Evolutionary conservation across 768 basidiomycete species (phyloP).

Genomic region (Tulasnella sp.): DNA sequence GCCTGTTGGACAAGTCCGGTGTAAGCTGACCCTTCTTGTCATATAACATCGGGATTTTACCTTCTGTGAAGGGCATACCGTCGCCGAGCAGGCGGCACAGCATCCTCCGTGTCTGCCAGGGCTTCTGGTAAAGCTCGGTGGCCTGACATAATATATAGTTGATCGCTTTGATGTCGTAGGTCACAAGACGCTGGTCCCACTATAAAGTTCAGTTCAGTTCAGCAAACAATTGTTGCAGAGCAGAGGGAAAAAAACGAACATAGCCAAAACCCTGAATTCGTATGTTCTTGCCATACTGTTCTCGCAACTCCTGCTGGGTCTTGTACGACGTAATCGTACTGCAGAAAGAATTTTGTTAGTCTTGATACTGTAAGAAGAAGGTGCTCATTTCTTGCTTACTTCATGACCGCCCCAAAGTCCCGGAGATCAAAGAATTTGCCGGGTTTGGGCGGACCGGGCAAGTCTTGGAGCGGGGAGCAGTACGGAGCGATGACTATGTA

Average conservation of each 20-base stretch:
- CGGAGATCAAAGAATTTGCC: constrained; percentile 38
- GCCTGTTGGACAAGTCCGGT: constrained; percentile 25
- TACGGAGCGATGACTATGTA: constrained; percentile 32
- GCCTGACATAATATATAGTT: constrained; percentile 63
- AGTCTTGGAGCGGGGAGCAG: constrained; percentile 39
- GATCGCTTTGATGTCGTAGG: constrained; percentile 68
- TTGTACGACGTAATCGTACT: constrained; percentile 6
- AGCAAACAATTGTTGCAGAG: constrained; percentile 29
- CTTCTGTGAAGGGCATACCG: constrained; percentile 27
- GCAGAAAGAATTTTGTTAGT: background rate
- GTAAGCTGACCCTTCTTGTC: constrained; percentile 22
- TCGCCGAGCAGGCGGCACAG: constrained; percentile 73
- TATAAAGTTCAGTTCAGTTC: background rate
- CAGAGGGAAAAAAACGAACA: constrained; percentile 41
- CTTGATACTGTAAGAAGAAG: constrained; percentile 29
- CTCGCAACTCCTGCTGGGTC: constrained; percentile 30
- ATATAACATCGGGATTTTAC: background rate
- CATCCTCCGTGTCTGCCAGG: constrained; percentile 62
- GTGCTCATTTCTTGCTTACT: constrained; percentile 40
- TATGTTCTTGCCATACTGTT: constrained; percentile 48
- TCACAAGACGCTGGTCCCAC: constrained; percentile 59
- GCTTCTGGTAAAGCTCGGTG: constrained; percentile 62
- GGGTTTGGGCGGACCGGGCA: constrained; percentile 53
- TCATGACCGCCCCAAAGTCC: constrained; percentile 46
- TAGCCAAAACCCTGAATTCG: constrained; percentile 18